These are phyloP conservation scores for Aspergillus ibericus DNA, from an alignment of 2,329 filamentous ascomycete genomes.

Conservation along the genomic window DNA sequence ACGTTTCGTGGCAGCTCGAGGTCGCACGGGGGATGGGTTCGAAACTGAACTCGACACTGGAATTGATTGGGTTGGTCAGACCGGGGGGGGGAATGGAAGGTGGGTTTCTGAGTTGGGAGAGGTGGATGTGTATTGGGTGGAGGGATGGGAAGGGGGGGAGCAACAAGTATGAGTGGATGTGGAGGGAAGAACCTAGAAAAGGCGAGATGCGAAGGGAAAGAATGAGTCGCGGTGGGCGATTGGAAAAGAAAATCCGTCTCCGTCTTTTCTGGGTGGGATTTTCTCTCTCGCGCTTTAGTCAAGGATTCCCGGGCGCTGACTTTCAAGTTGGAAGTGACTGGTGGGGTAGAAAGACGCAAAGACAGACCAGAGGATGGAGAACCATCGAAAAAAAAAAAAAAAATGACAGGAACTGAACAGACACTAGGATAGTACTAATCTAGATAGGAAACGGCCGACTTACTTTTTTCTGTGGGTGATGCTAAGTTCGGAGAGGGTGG, in stretches of 20 bases:
- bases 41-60: constrained; percentile 2
- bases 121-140: neutral
- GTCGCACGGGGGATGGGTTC: constrained; percentile 22
- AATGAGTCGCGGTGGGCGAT: neutral
- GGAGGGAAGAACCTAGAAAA: constrained; percentile 5
- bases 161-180: neutral
- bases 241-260: too few species aligned
- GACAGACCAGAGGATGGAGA: neutral
- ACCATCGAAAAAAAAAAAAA: neutral
- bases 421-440: neutral
- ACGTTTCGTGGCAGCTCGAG: constrained; percentile 46
- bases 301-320: too few species aligned
- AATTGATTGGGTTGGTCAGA: neutral
- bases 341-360: neutral
- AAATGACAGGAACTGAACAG: neutral
- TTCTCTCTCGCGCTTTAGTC: too few species aligned
- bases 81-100: too few species aligned
- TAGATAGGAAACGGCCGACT: neutral
- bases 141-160: neutral
- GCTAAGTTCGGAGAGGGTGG: neutral
- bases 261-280: too few species aligned
- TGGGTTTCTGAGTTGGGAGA: neutral
- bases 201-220: neutral
- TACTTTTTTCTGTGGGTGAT: neutral
- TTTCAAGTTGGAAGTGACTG: neutral